phyloP scores from a whole-genome alignment of 2,329 filamentous ascomycete genomes.

The Aspergillus glaucus region DNA sequence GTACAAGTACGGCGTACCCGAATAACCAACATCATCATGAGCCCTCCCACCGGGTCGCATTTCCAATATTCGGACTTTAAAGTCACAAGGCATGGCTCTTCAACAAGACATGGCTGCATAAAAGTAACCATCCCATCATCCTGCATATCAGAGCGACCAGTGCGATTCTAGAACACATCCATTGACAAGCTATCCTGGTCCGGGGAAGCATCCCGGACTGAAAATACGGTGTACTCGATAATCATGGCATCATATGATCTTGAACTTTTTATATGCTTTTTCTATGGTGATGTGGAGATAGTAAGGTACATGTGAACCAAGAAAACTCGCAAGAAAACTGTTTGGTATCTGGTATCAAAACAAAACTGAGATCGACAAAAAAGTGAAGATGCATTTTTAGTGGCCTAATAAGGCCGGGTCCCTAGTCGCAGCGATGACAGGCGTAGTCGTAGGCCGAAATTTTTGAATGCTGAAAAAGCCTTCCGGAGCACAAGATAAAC shows the following conservation, averaged over 20 bases:
- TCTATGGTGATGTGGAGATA: conserved; percentile 1
- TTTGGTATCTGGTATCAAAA: conserved; percentile 6
- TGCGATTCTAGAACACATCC: too few species aligned
- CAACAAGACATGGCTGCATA: too few species aligned
- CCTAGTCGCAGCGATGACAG: background rate
- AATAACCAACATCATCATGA: too few species aligned
- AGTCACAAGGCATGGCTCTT: too few species aligned
- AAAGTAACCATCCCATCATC: too few species aligned
- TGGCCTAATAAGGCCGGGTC: background rate
- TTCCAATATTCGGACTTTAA: too few species aligned
- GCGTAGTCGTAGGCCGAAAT: background rate
- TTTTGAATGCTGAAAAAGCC: background rate
- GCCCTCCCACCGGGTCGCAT: too few species aligned
- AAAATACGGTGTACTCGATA: background rate
- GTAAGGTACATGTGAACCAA: background rate
- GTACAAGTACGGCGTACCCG: too few species aligned
- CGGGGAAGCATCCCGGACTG: too few species aligned
- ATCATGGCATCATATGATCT: background rate
- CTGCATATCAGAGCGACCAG: too few species aligned
- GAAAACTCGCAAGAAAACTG: background rate
- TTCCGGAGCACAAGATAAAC: background rate
- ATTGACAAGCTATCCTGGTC: too few species aligned
- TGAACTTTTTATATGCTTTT: background rate
- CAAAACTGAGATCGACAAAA: conserved; percentile 3
- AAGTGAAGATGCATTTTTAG: conserved; percentile 1